phyloP scores from a whole-genome alignment of 345 rosid genomes.

The Isatis tinctoria region DNA sequence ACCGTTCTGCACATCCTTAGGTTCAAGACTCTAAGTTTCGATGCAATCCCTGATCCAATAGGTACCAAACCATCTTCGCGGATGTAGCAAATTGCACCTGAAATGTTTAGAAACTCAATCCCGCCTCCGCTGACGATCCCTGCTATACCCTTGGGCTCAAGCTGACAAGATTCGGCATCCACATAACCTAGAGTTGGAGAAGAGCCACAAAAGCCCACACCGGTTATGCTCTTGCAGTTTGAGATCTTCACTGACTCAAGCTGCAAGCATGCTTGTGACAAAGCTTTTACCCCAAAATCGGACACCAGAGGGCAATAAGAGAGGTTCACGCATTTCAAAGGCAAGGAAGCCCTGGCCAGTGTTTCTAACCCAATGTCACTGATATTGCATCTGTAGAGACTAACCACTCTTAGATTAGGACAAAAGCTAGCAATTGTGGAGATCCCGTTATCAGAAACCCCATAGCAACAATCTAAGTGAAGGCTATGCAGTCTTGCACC shows the following conservation, averaged over 20 bases:
- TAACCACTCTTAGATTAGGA: constrained; percentile 42
- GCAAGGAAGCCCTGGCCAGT: constrained; percentile 42
- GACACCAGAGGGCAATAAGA: constrained; percentile 48
- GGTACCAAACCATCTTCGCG: constrained; percentile 37
- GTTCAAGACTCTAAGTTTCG: constrained; percentile 53
- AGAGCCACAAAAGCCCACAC: constrained; percentile 58
- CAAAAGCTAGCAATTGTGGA: constrained; percentile 47
- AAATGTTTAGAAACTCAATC: constrained; percentile 50
- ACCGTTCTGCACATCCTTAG: constrained; percentile 54
- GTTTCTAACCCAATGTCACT: constrained; percentile 54
- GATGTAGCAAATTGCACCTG: constrained; percentile 29
- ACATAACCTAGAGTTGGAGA: constrained; percentile 46
- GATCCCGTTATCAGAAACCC: constrained; percentile 56
- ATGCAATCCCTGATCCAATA: constrained; percentile 51
- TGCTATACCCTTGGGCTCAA: constrained; percentile 48
- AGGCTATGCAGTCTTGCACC: constrained; percentile 51
- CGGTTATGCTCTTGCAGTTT: constrained; percentile 43
- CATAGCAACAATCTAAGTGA: constrained; percentile 61
- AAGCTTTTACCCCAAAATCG: constrained; percentile 47
- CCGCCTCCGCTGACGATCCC: constrained; percentile 70
- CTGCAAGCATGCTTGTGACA: constrained; percentile 43
- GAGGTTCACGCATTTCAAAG: constrained; percentile 51
- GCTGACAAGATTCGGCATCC: constrained; percentile 54
- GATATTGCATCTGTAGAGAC: constrained; percentile 56
- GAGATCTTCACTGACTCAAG: constrained; percentile 56